phyloP scores from a whole-genome alignment of 306 rosid species.

The Argentina anserina region DNA sequence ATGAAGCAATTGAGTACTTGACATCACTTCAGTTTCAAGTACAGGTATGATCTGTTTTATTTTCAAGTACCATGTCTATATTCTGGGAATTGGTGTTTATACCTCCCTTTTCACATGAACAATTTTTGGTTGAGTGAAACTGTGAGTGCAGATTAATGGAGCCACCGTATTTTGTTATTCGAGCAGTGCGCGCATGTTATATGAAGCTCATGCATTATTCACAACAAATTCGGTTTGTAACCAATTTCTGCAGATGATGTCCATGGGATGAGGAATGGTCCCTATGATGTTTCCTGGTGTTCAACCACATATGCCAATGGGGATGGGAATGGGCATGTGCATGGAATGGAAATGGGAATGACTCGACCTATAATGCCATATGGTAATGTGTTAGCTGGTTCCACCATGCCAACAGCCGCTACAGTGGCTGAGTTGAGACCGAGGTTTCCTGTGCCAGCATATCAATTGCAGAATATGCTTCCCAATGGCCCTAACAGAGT shows the following conservation, averaged over 20 bases:
- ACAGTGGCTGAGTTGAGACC: slow-evolving; percentile 62
- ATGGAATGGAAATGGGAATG: slow-evolving; percentile 79
- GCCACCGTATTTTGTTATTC: no score
- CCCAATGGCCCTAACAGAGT: slow-evolving; percentile 49
- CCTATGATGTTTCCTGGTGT: slow-evolving; percentile 84
- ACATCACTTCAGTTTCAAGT: slow-evolving; percentile 81
- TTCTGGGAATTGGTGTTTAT: no score
- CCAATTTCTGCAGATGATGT: slow-evolving; percentile 68
- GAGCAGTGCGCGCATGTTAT: no score
- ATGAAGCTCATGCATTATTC: slow-evolving; percentile 23
- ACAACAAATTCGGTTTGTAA: slow-evolving; percentile 19
- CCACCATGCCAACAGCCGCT: slow-evolving; percentile 45
- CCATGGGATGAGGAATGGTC: slow-evolving; percentile 78
- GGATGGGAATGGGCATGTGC: slow-evolving; percentile 47
- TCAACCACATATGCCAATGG: slow-evolving; percentile 66
- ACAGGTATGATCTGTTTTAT: slow-evolving; percentile 47
- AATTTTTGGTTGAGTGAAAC: no score
- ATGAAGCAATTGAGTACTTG: slow-evolving; percentile 88
- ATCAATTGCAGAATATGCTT: slow-evolving; percentile 49
- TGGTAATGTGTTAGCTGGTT: slow-evolving; percentile 55
- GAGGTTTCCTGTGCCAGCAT: slow-evolving; percentile 54
- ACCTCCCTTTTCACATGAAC: not conserved
- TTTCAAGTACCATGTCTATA: not conserved
- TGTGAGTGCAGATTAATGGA: no score
- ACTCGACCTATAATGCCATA: slow-evolving; percentile 62